phyloP scores from a whole-genome alignment of 768 basidiomycete genomes.

The Coprinellus aureogranulatus region DNA sequence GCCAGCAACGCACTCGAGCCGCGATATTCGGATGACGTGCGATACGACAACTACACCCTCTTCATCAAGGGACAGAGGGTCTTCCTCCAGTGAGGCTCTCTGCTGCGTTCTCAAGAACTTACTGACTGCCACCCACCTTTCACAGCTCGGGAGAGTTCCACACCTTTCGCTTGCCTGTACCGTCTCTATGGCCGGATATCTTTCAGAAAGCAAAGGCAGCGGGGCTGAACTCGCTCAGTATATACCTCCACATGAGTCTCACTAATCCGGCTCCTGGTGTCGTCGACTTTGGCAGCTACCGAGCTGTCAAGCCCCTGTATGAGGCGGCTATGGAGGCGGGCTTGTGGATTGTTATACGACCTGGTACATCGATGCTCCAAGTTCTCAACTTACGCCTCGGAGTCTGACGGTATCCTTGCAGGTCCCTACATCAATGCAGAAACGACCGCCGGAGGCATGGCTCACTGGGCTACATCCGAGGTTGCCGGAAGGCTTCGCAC shows the following conservation, averaged over 20 bases:
- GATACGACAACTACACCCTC: slow-evolving; percentile 69
- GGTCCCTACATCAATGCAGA: slow-evolving; percentile 75
- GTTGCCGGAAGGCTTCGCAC: slow-evolving; percentile 70
- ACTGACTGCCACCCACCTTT: neutral
- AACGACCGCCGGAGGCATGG: slow-evolving; percentile 74
- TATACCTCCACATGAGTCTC: slow-evolving; percentile 80
- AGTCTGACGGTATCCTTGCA: slow-evolving; percentile 12
- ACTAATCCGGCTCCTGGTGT: slow-evolving; percentile 73
- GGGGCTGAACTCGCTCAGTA: slow-evolving; percentile 73
- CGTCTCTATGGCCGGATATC: slow-evolving; percentile 77
- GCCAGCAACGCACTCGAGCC: too few species aligned
- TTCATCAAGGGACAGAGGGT: slow-evolving; percentile 66
- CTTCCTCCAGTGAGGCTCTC: slow-evolving; percentile 62
- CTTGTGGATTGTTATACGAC: slow-evolving; percentile 76
- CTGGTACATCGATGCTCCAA: slow-evolving; percentile 41
- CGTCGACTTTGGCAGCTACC: slow-evolving; percentile 69
- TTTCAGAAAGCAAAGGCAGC: slow-evolving; percentile 80
- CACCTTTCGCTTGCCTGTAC: slow-evolving; percentile 77
- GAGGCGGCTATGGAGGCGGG: slow-evolving; percentile 74
- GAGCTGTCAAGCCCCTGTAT: slow-evolving; percentile 66
- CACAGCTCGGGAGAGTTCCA: slow-evolving; percentile 84
- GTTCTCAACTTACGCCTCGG: neutral
- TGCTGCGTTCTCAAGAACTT: neutral
- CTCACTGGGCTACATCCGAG: slow-evolving; percentile 67
- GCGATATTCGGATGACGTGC: slow-evolving; percentile 25